Evolutionary conservation across 352 stramenopile species (phyloP).

Genomic region (Phytopythium helicoides): DNA sequence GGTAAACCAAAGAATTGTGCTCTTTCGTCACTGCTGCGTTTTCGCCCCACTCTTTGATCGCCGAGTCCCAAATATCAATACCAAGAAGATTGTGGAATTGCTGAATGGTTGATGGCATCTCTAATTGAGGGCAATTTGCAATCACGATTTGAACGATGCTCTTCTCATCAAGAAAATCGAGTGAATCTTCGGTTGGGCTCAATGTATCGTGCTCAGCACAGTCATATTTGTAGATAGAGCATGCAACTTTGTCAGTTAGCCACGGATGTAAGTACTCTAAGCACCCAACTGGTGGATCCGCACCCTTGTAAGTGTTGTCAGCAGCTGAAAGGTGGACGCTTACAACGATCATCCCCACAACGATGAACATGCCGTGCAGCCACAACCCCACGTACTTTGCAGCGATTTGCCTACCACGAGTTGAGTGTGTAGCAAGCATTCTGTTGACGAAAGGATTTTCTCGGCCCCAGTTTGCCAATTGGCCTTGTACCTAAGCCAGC

Average conservation of each 20-base stretch:
- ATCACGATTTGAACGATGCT: conserved; percentile 16
- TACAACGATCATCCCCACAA: neutral
- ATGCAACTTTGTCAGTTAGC: conserved; percentile 10
- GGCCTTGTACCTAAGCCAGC: neutral
- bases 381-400: neutral
- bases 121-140: conserved; percentile 16
- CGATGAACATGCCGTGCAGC: neutral
- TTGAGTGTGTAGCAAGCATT: neutral
- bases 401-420: neutral
- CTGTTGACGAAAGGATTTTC: neutral
- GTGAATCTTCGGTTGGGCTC: neutral
- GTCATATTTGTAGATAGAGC: conserved; percentile 12
- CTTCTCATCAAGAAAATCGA: conserved; percentile 10
- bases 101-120: conserved; percentile 11
- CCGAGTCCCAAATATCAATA: conserved; percentile 26
- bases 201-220: conserved; percentile 15
- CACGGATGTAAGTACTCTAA: conserved; percentile 7
- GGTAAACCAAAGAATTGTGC: conserved; percentile 13
- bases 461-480: neutral
- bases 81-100: conserved; percentile 16
- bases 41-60: conserved; percentile 10
- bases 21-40: conserved; percentile 8
- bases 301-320: neutral
- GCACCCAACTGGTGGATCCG: neutral
- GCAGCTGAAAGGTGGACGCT: conserved; percentile 1